Evolutionary conservation across 2,329 filamentous ascomycete species (phyloP).

Genomic region (Aspergillus sp.): DNA sequence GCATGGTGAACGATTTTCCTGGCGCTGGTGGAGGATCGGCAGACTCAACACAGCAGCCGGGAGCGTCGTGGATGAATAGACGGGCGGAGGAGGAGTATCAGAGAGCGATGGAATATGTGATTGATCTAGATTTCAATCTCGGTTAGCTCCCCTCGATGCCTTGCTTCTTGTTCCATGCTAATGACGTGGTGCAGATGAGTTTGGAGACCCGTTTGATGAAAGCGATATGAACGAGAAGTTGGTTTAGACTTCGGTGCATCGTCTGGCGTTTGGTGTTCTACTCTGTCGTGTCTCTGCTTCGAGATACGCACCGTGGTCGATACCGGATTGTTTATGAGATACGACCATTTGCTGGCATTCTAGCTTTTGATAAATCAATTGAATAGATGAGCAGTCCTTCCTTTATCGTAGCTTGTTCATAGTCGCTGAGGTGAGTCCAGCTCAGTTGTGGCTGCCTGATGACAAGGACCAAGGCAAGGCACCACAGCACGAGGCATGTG

Average conservation of each 20-base stretch:
- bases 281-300: background rate
- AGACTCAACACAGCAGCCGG: slow-evolving; percentile 32
- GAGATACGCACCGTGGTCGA: background rate
- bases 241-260: slow-evolving; percentile 7
- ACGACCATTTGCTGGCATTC: slow-evolving; percentile 15
- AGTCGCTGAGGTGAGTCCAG: background rate
- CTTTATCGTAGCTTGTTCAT: background rate
- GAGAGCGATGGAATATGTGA: slow-evolving; percentile 49
- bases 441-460: background rate
- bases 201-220: slow-evolving; percentile 49
- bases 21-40: background rate
- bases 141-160: slow-evolving; percentile 30
- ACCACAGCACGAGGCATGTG: background rate
- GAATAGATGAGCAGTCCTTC: background rate
- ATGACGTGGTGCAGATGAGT: slow-evolving; percentile 35
- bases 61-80: slow-evolving; percentile 56
- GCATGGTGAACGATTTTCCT: background rate
- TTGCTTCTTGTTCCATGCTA: background rate
- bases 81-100: slow-evolving; percentile 58
- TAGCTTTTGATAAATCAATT: background rate
- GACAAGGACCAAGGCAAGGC: background rate
- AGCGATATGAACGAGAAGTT: slow-evolving; percentile 35
- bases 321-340: slow-evolving; percentile 28
- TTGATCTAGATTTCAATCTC: slow-evolving; percentile 54
- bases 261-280: slow-evolving; percentile 12